Conservation (phyloP, 257 asterid genomes). For the Avicennia marina region DNA sequence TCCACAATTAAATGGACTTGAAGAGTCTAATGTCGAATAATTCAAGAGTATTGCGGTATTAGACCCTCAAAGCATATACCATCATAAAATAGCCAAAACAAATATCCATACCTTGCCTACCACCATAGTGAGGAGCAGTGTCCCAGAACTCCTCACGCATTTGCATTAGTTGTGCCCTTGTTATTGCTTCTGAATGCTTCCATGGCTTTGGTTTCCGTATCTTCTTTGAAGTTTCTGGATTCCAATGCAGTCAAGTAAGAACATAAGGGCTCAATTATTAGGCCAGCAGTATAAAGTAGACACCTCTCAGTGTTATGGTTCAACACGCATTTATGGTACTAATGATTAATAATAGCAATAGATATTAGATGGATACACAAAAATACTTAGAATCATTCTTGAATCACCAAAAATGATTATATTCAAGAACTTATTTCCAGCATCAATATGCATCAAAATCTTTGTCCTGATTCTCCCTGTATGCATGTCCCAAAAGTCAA, state of each 20-base stretch:
- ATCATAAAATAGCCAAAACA: neutral
- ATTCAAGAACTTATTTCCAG: constrained; percentile 1
- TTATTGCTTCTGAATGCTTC: constrained; percentile 61
- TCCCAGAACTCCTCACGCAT: constrained; percentile 84
- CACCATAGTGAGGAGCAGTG: constrained; percentile 82
- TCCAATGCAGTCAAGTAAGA: constrained; percentile 9
- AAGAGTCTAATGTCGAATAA: neutral
- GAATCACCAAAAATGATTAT: neutral
- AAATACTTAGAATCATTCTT: neutral
- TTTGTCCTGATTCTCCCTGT: neutral
- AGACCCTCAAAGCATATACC: neutral
- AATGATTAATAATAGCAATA: constrained; percentile 2
- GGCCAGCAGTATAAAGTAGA: neutral
- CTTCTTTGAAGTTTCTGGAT: constrained; percentile 50
- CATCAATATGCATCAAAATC: neutral
- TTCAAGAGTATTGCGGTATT: neutral
- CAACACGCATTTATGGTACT: neutral
- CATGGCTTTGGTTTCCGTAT: constrained; percentile 70
- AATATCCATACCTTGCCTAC: constrained; percentile 45
- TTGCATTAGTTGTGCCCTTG: constrained; percentile 49
- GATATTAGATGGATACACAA: neutral
- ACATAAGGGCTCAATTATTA: constrained; percentile 6
- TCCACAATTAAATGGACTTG: neutral
- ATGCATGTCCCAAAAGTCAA: neutral
- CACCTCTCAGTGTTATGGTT: too few species aligned